A percentile compares a stretch with the other conserved stretches of the same genome.
Evolutionary conservation across 2,329 filamentous ascomycete genomes (phyloP).

Genomic region (Aureobasidium uvarum): DNA sequence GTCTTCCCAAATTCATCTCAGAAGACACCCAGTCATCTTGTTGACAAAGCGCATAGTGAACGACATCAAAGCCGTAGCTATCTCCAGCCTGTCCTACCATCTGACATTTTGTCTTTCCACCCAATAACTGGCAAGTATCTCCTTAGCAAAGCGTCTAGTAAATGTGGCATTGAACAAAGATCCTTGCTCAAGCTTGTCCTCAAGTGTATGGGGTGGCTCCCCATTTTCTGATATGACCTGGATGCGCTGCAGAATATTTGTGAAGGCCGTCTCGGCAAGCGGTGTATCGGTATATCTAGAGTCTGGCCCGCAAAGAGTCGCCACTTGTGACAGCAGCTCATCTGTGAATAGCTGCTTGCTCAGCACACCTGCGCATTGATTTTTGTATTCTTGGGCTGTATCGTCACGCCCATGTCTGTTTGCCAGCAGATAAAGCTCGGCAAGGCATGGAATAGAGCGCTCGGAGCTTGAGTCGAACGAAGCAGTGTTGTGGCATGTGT

Average conservation of each 20-base stretch:
- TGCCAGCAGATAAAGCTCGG: not conserved
- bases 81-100: too few species aligned
- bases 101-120: too few species aligned
- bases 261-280: not conserved
- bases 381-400: not conserved
- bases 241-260: not conserved
- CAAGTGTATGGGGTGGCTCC: too few species aligned
- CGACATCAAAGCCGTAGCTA: too few species aligned
- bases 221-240: too few species aligned
- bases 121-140: not conserved
- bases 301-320: not conserved
- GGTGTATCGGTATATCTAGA: not conserved
- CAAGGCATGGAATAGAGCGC: not conserved
- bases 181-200: not conserved
- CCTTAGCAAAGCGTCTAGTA: not conserved
- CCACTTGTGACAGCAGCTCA: not conserved
- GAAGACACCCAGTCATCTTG: too few species aligned
- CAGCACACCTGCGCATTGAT: not conserved
- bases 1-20: too few species aligned
- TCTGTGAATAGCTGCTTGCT: not conserved
- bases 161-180: not conserved
- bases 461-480: not conserved
- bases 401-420: not conserved
- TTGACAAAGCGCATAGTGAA: too few species aligned
- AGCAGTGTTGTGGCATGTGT: not conserved